Evolutionary conservation across 108 stramenopile species (phyloP).

Genomic region (Epithemia pelagica): DNA sequence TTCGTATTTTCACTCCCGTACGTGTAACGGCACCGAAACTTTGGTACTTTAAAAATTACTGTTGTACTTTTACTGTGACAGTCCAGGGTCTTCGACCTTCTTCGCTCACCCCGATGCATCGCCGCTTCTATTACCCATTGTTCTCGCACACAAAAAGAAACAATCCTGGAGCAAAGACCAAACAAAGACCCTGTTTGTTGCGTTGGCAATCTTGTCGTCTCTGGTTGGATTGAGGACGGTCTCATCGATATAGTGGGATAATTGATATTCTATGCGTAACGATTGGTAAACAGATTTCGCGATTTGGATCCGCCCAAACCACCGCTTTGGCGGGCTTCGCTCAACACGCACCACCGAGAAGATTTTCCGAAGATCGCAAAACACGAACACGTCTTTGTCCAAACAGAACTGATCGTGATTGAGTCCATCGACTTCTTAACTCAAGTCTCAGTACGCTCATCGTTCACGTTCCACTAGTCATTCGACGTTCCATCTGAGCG

Average conservation of each 20-base stretch:
- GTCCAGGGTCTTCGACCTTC: background rate
- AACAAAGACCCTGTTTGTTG: background rate
- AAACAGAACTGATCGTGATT: background rate
- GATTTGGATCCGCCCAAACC: too few relatives aligned
- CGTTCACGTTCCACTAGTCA: too few relatives aligned
- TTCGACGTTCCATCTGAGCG: background rate
- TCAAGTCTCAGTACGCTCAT: background rate
- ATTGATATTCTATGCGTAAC: too few relatives aligned
- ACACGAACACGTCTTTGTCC: background rate
- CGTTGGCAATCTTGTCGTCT: background rate
- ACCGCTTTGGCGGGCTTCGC: background rate
- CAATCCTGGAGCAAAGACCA: background rate
- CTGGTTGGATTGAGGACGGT: too few relatives aligned
- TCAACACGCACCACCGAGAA: background rate
- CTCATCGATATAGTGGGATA: too few relatives aligned
- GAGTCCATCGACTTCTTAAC: background rate
- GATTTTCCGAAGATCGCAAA: background rate
- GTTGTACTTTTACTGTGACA: background rate
- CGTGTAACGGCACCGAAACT: background rate
- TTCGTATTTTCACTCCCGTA: background rate
- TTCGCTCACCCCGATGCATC: background rate
- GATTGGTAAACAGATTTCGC: too few relatives aligned
- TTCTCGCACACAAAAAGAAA: background rate
- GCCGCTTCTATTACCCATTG: too few relatives aligned
- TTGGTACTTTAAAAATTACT: background rate